Base-by-base conservation (phyloP, 495 filamentous ascomycete genomes). In the Parmelia sp. region DNA sequence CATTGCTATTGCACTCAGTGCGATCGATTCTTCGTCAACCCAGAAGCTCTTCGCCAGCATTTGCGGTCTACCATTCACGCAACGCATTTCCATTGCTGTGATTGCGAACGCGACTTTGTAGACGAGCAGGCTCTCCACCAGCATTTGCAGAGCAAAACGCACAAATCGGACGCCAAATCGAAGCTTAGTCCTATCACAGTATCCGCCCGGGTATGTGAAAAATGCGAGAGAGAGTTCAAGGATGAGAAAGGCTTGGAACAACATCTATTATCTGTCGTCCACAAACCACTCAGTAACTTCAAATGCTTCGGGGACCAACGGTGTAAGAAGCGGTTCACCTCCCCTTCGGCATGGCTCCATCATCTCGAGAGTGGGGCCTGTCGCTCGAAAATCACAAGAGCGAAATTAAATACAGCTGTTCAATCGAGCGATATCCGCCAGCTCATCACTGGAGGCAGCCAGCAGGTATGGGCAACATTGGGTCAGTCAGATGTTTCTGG, bases 331-430 rank as follows among this genome's bases (percentile, higher is more conserved):
- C 61, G 55, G 36, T 66, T 66, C 51, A 66, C 42, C 2, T 66
- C 57, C 29, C 64, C 64, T 35, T 66, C 64, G 60, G 68, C 62
- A 29, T 55, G 37, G 58, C 61, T 70, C 36, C 66, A 70, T 51
- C 68, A 70, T 58, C 65, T 70, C 4, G 68, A 70, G 47, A 65
- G 61, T 35, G 66, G 68, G 60, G 61, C 62, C 29, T 70, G 68
- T 61, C 47, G 47, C 23, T 70, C 68, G 29, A 63, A 59, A 37
- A 58, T 68, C 42, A 68, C 64, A 14, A 60, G 49, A 47, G 42
- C 17, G 39, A 68, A 47, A 35, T 64, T 68, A n/a, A 62, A 62
- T 37, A 58, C 64, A 27, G 62, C 62, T 42, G 60, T 68, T 36
- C 51, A 58, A 55, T 37, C 51, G 40, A 66, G 53, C 44, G 66